phyloP scores from a whole-genome alignment of 164 flowering plant genomes.

The Warburgia ugandensis region DNA sequence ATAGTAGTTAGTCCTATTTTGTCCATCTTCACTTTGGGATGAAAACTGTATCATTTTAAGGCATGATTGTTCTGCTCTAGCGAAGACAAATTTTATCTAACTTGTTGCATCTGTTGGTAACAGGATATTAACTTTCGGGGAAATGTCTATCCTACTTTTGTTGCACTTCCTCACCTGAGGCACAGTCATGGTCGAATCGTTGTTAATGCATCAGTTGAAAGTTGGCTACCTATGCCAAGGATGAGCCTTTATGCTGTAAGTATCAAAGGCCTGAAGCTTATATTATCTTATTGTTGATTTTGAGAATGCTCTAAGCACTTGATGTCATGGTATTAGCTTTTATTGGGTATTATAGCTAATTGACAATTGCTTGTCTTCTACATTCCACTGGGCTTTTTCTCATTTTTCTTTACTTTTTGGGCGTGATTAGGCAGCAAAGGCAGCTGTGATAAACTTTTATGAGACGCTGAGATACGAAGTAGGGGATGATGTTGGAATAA shows the following conservation, averaged over 20 bases:
- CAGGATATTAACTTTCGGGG: slow-evolving; percentile 98
- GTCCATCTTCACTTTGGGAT: too few relatives aligned
- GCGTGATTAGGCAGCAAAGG: slow-evolving; percentile 67
- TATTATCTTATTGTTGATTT: not conserved
- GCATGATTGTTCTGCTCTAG: too few relatives aligned
- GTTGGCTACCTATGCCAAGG: slow-evolving; percentile 89
- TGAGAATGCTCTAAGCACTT: too few relatives aligned
- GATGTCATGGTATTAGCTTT: not conserved
- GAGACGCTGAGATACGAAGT: slow-evolving; percentile 77
- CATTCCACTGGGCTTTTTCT: not conserved
- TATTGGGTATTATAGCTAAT: not conserved
- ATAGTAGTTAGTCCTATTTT: not conserved
- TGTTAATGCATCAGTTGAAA: slow-evolving; percentile 84
- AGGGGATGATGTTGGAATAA: slow-evolving; percentile 69
- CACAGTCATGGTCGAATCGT: slow-evolving; percentile 63
- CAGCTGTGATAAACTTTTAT: slow-evolving; percentile 79
- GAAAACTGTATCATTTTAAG: too few relatives aligned
- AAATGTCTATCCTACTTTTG: slow-evolving; percentile 83
- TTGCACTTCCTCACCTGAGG: slow-evolving; percentile 73
- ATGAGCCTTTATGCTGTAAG: slow-evolving; percentile 89
- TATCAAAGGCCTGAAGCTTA: slow-evolving; percentile 5
- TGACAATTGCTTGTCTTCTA: not conserved
- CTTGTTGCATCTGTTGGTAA: slow-evolving; percentile 3
- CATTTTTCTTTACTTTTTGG: not conserved
- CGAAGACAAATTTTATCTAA: too few relatives aligned